These are phyloP conservation scores for Paraleonurus japonicus DNA, from an alignment of 257 asterid genomes.

Conservation along the genomic window DNA sequence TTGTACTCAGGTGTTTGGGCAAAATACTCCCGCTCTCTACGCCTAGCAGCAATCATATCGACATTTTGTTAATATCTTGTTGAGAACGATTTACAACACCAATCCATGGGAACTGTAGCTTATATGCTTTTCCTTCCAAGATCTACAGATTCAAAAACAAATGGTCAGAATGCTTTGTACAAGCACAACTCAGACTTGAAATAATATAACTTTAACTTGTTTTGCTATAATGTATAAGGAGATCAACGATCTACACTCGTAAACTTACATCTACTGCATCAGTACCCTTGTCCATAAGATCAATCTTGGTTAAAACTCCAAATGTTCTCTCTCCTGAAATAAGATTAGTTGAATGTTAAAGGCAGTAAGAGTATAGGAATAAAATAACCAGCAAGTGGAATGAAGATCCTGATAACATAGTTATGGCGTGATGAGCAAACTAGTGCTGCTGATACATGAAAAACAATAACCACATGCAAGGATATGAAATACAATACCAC, in stretches of 20 bases:
- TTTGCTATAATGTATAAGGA: slow-evolving; percentile 4
- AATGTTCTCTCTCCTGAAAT: slow-evolving; percentile 87
- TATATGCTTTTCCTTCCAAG: slow-evolving; percentile 85
- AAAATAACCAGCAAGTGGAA: slow-evolving; percentile 6
- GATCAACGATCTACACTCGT: slow-evolving; percentile 15
- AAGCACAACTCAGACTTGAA: not conserved
- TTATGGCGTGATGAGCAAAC: not conserved
- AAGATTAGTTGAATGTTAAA: slow-evolving; percentile 22
- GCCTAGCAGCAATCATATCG: slow-evolving; percentile 98
- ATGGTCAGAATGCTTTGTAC: slow-evolving; percentile 8
- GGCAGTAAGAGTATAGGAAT: not conserved
- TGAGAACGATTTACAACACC: slow-evolving; percentile 99
- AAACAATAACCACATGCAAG: not conserved
- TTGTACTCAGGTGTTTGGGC: slow-evolving; percentile 86
- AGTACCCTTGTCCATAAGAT: slow-evolving; percentile 99
- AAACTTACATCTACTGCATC: slow-evolving; percentile 87
- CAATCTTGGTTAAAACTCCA: slow-evolving; percentile 85
- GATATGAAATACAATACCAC: not conserved
- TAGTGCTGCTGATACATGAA: not conserved
- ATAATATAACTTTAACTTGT: not conserved
- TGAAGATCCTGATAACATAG: not conserved
- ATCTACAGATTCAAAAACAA: slow-evolving; percentile 43
- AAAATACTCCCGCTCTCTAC: slow-evolving; percentile 89
- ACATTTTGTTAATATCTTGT: slow-evolving; percentile 91
- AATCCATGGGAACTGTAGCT: slow-evolving; percentile 96